phyloP scores from a whole-genome alignment of 1,284 basidiomycete species.

The Violaceomyces palustris region DNA sequence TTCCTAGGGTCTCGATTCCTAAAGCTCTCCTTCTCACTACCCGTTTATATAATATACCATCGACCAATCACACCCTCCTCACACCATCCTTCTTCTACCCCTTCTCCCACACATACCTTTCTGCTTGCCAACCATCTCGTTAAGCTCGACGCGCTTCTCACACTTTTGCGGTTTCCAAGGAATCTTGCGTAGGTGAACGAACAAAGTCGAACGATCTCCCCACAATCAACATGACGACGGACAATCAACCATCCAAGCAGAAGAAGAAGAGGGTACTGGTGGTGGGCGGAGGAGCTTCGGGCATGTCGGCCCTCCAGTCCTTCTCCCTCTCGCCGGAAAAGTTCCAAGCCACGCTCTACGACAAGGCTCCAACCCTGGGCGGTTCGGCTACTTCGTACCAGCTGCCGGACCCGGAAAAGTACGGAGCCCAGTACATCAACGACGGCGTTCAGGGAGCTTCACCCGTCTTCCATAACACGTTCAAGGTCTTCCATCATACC shows the following conservation, averaged over 20 bases:
- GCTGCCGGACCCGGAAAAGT: constrained; percentile 37
- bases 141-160: too few species aligned
- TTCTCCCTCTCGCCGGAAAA: constrained; percentile 32
- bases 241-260: too few species aligned
- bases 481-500: constrained; percentile 41
- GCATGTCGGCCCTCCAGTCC: constrained; percentile 40
- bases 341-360: constrained; percentile 43
- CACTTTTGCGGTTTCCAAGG: too few species aligned
- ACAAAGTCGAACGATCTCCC: too few species aligned
- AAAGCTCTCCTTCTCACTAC: too few species aligned
- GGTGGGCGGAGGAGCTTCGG: constrained; percentile 37
- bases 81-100: too few species aligned
- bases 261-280: constrained; percentile 42
- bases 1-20: too few species aligned
- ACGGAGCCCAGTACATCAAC: constrained; percentile 45
- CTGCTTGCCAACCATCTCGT: too few species aligned
- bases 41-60: too few species aligned
- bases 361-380: constrained; percentile 36
- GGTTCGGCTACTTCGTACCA: constrained; percentile 45
- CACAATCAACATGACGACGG: constrained; percentile 3
- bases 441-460: constrained; percentile 45
- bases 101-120: too few species aligned
- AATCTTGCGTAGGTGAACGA: too few species aligned
- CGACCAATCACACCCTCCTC: too few species aligned
- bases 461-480: constrained; percentile 45